phyloP scores from a whole-genome alignment of 192 early-diverging fungal genomes.

The Glomus cerebriforme region DNA sequence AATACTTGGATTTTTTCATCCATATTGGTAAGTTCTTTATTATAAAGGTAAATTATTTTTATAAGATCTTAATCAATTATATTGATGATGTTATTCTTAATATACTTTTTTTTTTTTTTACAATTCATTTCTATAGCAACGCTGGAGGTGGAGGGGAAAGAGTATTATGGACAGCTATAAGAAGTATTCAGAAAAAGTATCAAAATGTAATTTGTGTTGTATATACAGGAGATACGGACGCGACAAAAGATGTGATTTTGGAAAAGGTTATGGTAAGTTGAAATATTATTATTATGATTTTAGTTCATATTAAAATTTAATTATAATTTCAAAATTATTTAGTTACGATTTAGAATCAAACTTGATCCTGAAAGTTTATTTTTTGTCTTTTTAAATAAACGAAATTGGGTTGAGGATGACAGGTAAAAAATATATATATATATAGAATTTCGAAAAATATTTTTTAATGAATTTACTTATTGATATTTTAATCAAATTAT shows the following conservation, averaged over 20 bases:
- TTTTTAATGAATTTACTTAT: not conserved
- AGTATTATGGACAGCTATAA: slow-evolving; percentile 90
- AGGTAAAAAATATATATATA: slow-evolving; percentile 48
- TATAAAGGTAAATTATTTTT: not conserved
- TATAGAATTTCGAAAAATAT: not conserved
- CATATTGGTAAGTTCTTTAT: slow-evolving; percentile 64
- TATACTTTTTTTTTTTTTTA: not conserved
- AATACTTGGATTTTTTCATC: slow-evolving; percentile 89
- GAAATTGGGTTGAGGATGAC: slow-evolving; percentile 69
- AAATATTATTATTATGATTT: not conserved
- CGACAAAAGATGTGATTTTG: slow-evolving; percentile 58
- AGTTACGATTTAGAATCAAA: slow-evolving; percentile 69
- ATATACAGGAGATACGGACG: slow-evolving; percentile 75
- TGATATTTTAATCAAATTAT: not conserved
- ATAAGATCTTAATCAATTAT: not conserved
- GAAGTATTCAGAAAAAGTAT: slow-evolving; percentile 74
- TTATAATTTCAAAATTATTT: not conserved
- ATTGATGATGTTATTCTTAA: not conserved
- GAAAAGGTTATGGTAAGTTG: slow-evolving; percentile 57
- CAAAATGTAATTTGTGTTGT: slow-evolving; percentile 70
- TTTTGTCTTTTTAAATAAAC: slow-evolving; percentile 65
- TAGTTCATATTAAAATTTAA: too few relatives aligned
- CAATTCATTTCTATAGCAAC: too few relatives aligned
- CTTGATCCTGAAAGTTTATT: slow-evolving; percentile 57
- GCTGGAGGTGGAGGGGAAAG: slow-evolving; percentile 95